phyloP scores from a whole-genome alignment of 2,329 filamentous ascomycete species.

The Aspergillus udagawae region DNA sequence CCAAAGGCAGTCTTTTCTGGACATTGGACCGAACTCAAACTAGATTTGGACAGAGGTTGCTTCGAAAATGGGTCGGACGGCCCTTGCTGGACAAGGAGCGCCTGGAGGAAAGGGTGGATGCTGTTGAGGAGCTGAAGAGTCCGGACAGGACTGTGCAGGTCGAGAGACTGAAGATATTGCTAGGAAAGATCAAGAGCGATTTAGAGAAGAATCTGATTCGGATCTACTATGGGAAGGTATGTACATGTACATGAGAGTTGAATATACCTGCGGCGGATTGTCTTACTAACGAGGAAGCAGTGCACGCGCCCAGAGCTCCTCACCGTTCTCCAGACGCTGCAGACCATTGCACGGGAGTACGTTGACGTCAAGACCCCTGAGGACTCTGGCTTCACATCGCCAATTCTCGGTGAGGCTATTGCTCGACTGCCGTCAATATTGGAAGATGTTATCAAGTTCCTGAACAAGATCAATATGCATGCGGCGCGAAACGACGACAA shows the following conservation, averaged over 20 bases:
- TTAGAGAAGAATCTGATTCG: slow-evolving; percentile 90
- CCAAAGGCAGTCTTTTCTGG: slow-evolving; percentile 92
- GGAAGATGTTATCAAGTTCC: slow-evolving; percentile 65
- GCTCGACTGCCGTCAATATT: slow-evolving; percentile 72
- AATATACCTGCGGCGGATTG: not conserved
- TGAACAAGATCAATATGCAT: slow-evolving; percentile 79
- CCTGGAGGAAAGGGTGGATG: slow-evolving; percentile 74
- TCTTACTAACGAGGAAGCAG: slow-evolving; percentile 25
- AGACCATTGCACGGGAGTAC: slow-evolving; percentile 76
- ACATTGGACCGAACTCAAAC: slow-evolving; percentile 89
- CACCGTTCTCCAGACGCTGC: slow-evolving; percentile 77
- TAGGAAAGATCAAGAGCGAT: slow-evolving; percentile 70
- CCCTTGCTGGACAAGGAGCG: slow-evolving; percentile 72
- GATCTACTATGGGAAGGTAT: slow-evolving; percentile 87
- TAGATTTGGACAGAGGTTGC: slow-evolving; percentile 77
- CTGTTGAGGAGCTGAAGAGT: slow-evolving; percentile 80
- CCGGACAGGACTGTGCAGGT: slow-evolving; percentile 63
- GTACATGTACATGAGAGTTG: not conserved
- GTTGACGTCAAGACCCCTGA: slow-evolving; percentile 59
- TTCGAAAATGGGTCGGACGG: slow-evolving; percentile 92
- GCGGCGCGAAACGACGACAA: slow-evolving; percentile 87
- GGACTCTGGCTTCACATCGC: slow-evolving; percentile 69
- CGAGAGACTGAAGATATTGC: slow-evolving; percentile 68
- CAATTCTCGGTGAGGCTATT: slow-evolving; percentile 67
- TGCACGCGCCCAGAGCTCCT: slow-evolving; percentile 87